Evolutionary conservation across 441 rosid genomes (phyloP).

Genomic region (Populus hybrid): DNA sequence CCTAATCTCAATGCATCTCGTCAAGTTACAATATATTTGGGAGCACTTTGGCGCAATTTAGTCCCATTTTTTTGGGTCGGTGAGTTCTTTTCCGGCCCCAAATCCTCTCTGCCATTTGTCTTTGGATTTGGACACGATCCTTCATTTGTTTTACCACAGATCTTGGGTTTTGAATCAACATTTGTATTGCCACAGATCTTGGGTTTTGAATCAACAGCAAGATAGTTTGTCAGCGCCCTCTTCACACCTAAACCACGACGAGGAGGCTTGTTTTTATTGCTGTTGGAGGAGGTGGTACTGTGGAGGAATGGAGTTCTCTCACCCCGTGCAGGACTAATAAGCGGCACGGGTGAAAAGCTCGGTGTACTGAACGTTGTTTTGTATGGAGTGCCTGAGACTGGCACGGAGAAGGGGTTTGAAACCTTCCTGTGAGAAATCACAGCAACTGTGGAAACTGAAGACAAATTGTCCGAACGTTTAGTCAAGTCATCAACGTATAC

Average conservation of each 20-base stretch:
- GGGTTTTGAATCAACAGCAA: constrained; percentile 13
- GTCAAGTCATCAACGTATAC: constrained; percentile 84
- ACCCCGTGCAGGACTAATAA: constrained; percentile 49
- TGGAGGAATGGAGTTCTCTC: constrained; percentile 53
- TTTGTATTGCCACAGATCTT: constrained; percentile 1
- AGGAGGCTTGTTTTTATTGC: constrained; percentile 29
- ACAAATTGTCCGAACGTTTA: constrained; percentile 58
- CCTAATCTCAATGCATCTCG: no score
- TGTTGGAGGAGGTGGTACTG: constrained; percentile 21
- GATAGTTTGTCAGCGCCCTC: constrained; percentile 64
- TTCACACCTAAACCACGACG: constrained; percentile 78
- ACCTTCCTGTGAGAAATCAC: constrained; percentile 45
- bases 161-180: constrained; percentile 52
- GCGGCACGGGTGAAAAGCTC: constrained; percentile 58
- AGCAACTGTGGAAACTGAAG: constrained; percentile 44
- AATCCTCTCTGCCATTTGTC: constrained; percentile 26
- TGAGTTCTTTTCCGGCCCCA: constrained; percentile 30
- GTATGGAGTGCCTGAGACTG: constrained; percentile 51
- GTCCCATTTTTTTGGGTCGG: constrained; percentile 21
- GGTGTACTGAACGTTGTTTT: constrained; percentile 62
- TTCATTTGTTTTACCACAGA: constrained; percentile 42
- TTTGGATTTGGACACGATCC: constrained; percentile 29
- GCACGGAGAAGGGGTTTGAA: constrained; percentile 47
- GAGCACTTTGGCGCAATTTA: constrained; percentile 27
- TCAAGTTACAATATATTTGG: constrained; percentile 29